These are phyloP conservation scores for Claviceps capensis DNA, from an alignment of 2,329 filamentous ascomycete genomes.

Conservation along the genomic window DNA sequence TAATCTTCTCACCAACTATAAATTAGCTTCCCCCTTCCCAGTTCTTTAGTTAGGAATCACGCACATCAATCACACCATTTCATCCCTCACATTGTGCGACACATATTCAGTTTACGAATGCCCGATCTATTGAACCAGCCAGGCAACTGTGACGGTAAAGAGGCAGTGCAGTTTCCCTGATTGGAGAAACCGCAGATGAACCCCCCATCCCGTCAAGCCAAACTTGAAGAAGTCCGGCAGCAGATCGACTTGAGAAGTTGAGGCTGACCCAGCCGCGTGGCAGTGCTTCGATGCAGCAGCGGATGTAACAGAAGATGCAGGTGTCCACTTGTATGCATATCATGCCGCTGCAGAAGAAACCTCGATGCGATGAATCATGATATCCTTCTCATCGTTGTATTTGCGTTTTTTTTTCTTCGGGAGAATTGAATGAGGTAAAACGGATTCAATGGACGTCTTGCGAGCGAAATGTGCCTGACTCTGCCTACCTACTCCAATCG, in stretches of 20 bases:
- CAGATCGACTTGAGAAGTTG: background rate
- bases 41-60: too few species aligned
- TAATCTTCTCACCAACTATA: too few species aligned
- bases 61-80: too few species aligned
- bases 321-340: background rate
- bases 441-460: background rate
- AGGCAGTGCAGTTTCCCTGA: background rate
- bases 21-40: too few species aligned
- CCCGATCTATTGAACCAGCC: background rate
- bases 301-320: background rate
- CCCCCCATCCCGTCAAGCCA: background rate
- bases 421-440: background rate
- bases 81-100: too few species aligned
- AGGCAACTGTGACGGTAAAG: background rate
- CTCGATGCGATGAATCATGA: background rate
- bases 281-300: conserved; percentile 2
- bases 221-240: background rate
- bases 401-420: background rate
- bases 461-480: background rate
- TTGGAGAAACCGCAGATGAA: background rate
- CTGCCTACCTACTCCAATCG: too few species aligned
- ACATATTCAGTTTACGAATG: too few species aligned
- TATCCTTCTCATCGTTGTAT: background rate
- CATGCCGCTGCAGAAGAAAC: background rate
- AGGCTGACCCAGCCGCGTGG: background rate